Base-by-base conservation (phyloP, 768 basidiomycete species). In the Lentinula edodes region DNA sequence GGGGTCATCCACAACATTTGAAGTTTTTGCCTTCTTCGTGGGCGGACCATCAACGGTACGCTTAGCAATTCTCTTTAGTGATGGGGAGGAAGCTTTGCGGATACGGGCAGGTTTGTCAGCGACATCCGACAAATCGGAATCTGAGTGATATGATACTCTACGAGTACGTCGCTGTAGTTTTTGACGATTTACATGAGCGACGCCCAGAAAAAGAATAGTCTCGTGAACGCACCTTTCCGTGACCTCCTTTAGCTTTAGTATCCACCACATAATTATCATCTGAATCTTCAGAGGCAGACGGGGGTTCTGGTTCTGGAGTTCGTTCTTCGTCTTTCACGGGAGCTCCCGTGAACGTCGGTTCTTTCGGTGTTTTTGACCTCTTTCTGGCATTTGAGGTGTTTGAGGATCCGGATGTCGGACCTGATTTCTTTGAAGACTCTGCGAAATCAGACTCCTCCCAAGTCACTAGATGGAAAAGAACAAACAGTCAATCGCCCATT, bases 381-480 rank as follows among this genome's bases (percentile, higher is more conserved):
- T 75, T 74, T 45, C 69, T 70, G 18, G 69, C 51, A 28, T 69
- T 65, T 55, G 66, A 73, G n/a, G 69, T 51, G 23, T 69, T 65
- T 55, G 66, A 73, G 5, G 69, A 55, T 7, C 66, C 62, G 48
- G 51, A 10, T 65, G 61, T 20, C 56, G 64, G 23, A 65, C 45
- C 34, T 69, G 52, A 66, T 23, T 72, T 68, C 48, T 67, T 70
- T 50, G 38, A 36, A 42, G 16, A 7, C 16, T 89, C 83, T 48
- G 86, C 64, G 4, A 81, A 83, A 18, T 85, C 84, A 32, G 78
- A 73, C 0, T 84, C 88, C 69, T 93, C 90, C 88, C 89, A 92
- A 65, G 80, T 72, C 85, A 85, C 90, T 92, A 69, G 65, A 68
- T 64, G 39, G 63, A 56, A 64, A 65, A 67, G 65, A 60, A 67